phyloP scores from a whole-genome alignment of 768 basidiomycete genomes.

The Guyanaporus albipodus region DNA sequence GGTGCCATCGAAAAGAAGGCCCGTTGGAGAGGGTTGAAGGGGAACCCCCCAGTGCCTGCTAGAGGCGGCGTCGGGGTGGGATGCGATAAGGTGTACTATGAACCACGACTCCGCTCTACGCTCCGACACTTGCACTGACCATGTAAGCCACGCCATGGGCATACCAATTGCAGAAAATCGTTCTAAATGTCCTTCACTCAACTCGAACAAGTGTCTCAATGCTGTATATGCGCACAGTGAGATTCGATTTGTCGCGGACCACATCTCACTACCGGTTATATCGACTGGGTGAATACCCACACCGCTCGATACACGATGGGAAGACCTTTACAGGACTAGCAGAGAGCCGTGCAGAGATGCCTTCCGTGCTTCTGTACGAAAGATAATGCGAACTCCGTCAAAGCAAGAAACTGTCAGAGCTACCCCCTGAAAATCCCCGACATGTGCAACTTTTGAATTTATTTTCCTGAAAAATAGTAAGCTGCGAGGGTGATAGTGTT shows the following conservation, averaged over 20 bases:
- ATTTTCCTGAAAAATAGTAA: conserved; percentile 8
- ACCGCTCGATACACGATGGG: no score
- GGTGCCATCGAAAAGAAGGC: no score
- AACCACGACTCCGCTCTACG: not conserved
- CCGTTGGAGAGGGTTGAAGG: no score
- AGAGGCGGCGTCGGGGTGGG: no score
- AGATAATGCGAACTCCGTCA: not conserved
- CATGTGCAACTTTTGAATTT: conserved; percentile 12
- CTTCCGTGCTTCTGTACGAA: not conserved
- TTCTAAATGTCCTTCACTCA: no score
- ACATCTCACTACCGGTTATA: no score
- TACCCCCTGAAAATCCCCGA: conserved; percentile 3
- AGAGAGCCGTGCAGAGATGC: not conserved
- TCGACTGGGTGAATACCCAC: not conserved
- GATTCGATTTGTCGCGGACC: no score
- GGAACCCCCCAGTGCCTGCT: no score
- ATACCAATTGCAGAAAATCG: conserved; percentile 26
- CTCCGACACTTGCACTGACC: not conserved
- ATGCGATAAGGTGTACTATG: not conserved
- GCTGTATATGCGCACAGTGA: no score
- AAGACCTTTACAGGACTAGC: no score
- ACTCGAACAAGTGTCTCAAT: no score
- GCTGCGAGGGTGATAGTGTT: conserved; percentile 2
- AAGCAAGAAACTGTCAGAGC: not conserved
- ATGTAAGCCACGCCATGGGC: no score